These are phyloP conservation scores for Phragmites australis DNA, from an alignment of 176 grass and related monocot species.

Conservation along the genomic window DNA sequence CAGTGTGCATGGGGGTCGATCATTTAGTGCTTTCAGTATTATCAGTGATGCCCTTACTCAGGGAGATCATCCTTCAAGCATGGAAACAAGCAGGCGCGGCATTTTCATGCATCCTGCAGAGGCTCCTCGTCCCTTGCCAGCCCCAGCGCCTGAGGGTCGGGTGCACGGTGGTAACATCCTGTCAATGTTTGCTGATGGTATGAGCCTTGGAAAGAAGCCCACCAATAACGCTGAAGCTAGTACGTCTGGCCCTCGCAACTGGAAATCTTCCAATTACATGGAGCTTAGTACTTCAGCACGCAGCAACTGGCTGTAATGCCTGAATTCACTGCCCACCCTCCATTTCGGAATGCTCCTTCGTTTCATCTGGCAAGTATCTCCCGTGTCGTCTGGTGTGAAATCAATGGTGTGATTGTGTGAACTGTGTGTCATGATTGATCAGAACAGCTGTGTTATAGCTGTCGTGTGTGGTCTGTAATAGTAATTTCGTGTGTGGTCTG, in stretches of 20 bases:
- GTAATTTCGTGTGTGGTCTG: not conserved
- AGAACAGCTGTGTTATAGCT: not conserved
- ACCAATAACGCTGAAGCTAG: not conserved
- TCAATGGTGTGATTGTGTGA: slow-evolving; percentile 11
- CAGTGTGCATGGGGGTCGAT: slow-evolving; percentile 54
- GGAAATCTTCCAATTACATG: slow-evolving; percentile 10
- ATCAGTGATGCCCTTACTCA: not conserved
- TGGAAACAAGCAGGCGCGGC: slow-evolving; percentile 19
- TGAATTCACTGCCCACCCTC: not conserved
- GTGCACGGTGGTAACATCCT: slow-evolving; percentile 73
- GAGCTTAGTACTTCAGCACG: not conserved
- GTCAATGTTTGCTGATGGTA: slow-evolving; percentile 46
- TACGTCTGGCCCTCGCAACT: slow-evolving; percentile 13
- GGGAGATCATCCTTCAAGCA: slow-evolving; percentile 14
- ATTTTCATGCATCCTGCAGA: slow-evolving; percentile 29
- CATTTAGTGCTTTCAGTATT: slow-evolving; percentile 30
- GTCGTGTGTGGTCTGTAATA: not conserved
- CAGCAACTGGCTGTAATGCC: slow-evolving; percentile 44
- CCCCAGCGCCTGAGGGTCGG: slow-evolving; percentile 48
- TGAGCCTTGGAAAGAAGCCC: slow-evolving; percentile 22
- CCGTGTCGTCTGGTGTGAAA: slow-evolving; percentile 1
- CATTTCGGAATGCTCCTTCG: not conserved
- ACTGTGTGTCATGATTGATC: slow-evolving; percentile 6
- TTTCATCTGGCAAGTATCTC: slow-evolving; percentile 17
- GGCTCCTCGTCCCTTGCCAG: not conserved